Conservation (phyloP, 2,329 filamentous ascomycete genomes). For the Chaetomiaceae sp. region DNA sequence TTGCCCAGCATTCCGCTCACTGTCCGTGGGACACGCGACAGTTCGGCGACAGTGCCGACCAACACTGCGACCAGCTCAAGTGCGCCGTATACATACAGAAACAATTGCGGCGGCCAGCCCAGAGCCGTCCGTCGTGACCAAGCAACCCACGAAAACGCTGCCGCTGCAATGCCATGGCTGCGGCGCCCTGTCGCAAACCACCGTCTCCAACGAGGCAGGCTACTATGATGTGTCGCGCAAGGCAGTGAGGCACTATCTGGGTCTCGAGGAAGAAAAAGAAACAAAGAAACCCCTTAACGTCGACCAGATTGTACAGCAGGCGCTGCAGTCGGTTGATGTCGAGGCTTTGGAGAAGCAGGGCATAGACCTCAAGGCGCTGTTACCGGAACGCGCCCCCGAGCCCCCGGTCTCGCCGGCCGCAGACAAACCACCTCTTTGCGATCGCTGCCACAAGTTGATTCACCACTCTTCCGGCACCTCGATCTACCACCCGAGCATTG, state of each 20-base stretch:
- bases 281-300: conserved; percentile 38
- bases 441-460: conserved; percentile 77
- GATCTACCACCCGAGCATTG: conserved; percentile 75
- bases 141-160: conserved; percentile 32
- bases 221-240: conserved; percentile 53
- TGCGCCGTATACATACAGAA: conserved; percentile 19
- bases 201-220: conserved; percentile 49
- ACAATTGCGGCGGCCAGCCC: background rate
- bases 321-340: conserved; percentile 40
- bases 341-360: conserved; percentile 43
- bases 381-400: conserved; percentile 19
- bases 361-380: conserved; percentile 40
- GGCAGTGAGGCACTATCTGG: conserved; percentile 47
- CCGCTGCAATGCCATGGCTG: conserved; percentile 60
- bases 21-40: conserved; percentile 1
- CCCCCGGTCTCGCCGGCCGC: background rate
- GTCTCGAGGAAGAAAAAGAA: conserved; percentile 33
- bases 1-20: conserved; percentile 25
- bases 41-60: conserved; percentile 4
- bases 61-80: conserved; percentile 5
- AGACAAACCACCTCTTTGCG: conserved; percentile 62
- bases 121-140: background rate
- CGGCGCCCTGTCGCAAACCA: conserved; percentile 59
- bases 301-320: conserved; percentile 41
- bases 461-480: conserved; percentile 69